Evolutionary conservation across 164 flowering plant species (phyloP), one percentile per base, ranked within the genome.

Genomic region (Houttuynia cordata): DNA sequence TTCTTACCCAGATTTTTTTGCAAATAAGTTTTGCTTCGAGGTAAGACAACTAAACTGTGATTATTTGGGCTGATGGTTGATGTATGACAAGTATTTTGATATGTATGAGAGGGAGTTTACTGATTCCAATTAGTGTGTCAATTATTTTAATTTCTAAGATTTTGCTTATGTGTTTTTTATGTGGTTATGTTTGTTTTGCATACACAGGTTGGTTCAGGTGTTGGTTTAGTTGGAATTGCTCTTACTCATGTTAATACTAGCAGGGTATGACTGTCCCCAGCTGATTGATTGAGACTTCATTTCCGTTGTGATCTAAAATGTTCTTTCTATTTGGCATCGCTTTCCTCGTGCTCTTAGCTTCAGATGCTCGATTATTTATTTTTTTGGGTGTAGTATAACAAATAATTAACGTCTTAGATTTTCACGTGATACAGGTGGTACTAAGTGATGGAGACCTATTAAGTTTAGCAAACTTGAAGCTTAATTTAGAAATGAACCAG

Each of bases 181-280:
- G 8, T 45, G 49, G 49, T 45, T 45, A 3, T 17, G 14, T 45
- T 45, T 3, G 2, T 17, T 54, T 1, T 54, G 34, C 53, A 58
- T 34, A 21, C 41, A 62, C 79, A 93, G 99, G 84, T 93, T 69
- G 99, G 99, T 63, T 88, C 96, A 1, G 99, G 99, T 62, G 96
- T 85, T 67, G 99, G 99, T 62, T 76, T 93, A 75, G 88, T 90
- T 77, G 99, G 97, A 63, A 75, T 90, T 41, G 81, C 86, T 71
- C 93, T 90, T 64, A 64, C 83, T 19, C 78, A 79, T 58, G 86
- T 76, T 24, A 85, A 83, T 64, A 92, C 97, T 66, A 76, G 84
- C 51, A 73, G 83, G 90, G 97, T 88, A 74, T 62, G 72, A 59
- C 39, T 21, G 47, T 53, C 54, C 12, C 18, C 51, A 34, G 2